Evolutionary conservation across 2,329 filamentous ascomycete genomes (phyloP).

Genomic region (Sporothrix protearum): DNA sequence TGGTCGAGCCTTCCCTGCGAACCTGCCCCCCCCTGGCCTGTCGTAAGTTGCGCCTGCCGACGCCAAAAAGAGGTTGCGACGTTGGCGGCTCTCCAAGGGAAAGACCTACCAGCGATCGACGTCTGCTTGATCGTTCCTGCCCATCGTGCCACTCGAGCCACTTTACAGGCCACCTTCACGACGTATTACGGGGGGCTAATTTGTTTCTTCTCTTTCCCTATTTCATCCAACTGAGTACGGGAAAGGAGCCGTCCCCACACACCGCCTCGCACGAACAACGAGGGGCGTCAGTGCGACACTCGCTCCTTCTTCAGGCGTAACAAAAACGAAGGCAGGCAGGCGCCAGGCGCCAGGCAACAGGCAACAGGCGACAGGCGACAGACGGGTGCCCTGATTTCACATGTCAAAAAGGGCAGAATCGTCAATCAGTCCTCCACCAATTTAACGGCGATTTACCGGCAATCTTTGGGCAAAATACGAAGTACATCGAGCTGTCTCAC

Average conservation of each 20-base stretch:
- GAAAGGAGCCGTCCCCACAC: neutral
- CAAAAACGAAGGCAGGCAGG: too few species aligned
- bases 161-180: conserved; percentile 11
- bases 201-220: neutral
- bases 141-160: conserved; percentile 21
- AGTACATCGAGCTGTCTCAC: too few species aligned
- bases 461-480: neutral
- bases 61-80: neutral
- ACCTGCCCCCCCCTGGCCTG: neutral
- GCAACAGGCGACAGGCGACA: too few species aligned
- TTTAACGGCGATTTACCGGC: neutral
- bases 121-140: neutral
- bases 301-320: neutral
- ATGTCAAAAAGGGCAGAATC: conserved; percentile 14
- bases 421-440: neutral
- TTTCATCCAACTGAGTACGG: neutral
- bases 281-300: neutral
- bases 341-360: too few species aligned
- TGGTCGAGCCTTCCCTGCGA: conserved; percentile 7
- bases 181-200: neutral
- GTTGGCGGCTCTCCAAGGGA: too few species aligned
- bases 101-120: neutral
- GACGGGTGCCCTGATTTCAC: conserved; percentile 12
- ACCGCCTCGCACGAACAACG: neutral
- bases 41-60: neutral